Conservation (phyloP, 2,329 filamentous ascomycete species). For the Scedosporium dehoogii region DNA sequence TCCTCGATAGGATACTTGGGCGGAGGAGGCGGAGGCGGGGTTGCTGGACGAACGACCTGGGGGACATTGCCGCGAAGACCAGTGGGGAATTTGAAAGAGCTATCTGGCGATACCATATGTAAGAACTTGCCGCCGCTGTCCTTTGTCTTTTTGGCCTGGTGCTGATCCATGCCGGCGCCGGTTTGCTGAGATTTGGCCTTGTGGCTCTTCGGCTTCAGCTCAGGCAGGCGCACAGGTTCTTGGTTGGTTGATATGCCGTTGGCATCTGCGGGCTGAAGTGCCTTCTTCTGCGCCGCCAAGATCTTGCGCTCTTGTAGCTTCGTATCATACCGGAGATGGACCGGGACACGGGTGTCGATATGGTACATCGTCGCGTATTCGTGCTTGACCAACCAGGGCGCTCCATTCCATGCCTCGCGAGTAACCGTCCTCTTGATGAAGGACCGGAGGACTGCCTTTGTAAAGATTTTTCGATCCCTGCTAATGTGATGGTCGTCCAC, state of each 20-base stretch:
- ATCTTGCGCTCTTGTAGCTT: conserved; percentile 71
- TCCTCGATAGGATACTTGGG: conserved; percentile 97
- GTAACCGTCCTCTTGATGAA: conserved; percentile 95
- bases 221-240: conserved; percentile 52
- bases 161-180: background rate
- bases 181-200: conserved; percentile 48
- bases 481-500: conserved; percentile 73
- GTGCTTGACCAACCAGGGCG: conserved; percentile 88
- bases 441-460: conserved; percentile 83
- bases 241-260: conserved; percentile 25
- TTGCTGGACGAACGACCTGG: conserved; percentile 32
- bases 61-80: conserved; percentile 32
- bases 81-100: conserved; percentile 35
- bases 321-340: conserved; percentile 70
- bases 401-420: conserved; percentile 87
- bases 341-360: conserved; percentile 78
- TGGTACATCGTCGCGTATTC: conserved; percentile 75
- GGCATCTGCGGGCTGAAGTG: conserved; percentile 32
- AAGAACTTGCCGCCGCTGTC: conserved; percentile 27
- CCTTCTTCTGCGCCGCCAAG: conserved; percentile 55
- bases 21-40: conserved; percentile 53
- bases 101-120: conserved; percentile 31
- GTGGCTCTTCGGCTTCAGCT: conserved; percentile 65
- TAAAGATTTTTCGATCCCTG: conserved; percentile 85
- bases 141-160: conserved; percentile 17